Percentiles rank a stretch among this genome's conserved stretches.
phyloP scores from a whole-genome alignment of 768 basidiomycete species.

The Tricholoma matsutake region DNA sequence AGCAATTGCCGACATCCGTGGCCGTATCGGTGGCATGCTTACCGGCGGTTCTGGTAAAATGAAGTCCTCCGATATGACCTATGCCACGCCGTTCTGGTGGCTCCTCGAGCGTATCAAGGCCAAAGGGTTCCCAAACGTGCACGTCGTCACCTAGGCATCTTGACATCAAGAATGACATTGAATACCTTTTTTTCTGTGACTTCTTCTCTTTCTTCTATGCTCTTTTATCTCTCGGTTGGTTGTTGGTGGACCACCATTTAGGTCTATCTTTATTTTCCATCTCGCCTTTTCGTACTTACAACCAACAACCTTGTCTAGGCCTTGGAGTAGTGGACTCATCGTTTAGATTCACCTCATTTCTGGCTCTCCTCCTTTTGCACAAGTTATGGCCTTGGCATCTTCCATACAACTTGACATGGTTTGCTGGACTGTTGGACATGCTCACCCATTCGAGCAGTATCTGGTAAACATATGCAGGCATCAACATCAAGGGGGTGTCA shows the following conservation, averaged over 20 bases:
- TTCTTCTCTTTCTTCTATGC: background rate
- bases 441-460: background rate
- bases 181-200: background rate
- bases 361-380: background rate
- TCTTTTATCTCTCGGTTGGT: background rate
- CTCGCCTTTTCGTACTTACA: background rate
- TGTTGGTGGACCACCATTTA: background rate
- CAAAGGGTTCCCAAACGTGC: conserved; percentile 6
- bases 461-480: background rate
- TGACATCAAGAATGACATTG: background rate
- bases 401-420: background rate
- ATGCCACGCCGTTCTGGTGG: conserved; percentile 30
- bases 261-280: background rate
- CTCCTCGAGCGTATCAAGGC: conserved; percentile 20
- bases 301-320: background rate
- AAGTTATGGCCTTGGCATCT: background rate
- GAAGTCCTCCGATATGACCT: no score
- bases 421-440: background rate
- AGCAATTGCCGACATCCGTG: no score
- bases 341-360: background rate
- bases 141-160: background rate
- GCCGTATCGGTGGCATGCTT: no score
- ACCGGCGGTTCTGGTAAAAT: no score
- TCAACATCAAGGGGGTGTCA: no score
- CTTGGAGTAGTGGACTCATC: background rate